Base-by-base conservation (phyloP, 352 stramenopile species). In the Globisporangium takayamanum region DNA sequence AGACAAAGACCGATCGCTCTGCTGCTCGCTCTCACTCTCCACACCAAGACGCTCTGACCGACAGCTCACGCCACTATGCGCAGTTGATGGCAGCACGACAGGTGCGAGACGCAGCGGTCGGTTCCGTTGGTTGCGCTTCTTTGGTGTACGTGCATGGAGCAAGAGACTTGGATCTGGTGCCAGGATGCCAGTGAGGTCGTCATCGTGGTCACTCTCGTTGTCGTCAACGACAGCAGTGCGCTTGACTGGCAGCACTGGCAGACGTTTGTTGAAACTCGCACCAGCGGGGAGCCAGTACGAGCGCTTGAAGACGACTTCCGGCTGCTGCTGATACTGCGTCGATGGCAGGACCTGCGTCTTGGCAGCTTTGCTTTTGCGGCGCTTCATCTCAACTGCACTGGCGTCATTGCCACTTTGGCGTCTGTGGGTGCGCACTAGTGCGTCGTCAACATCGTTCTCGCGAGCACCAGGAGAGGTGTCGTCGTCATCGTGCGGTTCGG, bases 261-360 rank as follows among this genome's bases (percentile, higher is more conserved):
- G 62, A 12, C 72, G 60, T 37, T 71, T 74, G 41, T 65, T 58
- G 51, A 81, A 73, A 26, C 71, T 82, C 36, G 63, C 66, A 2
- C 80, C 80, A 6, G 76, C 75, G 1, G 80, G 78, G 14, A 90
- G 63, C 80, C 78, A 88, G 55, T 84, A 88, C n/a, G 80, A 88
- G 18, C 78, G 76, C 53, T 90, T 88, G 51, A 82, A 41, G 26
- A 54, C 37, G 18, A 11, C 20, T 20, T 62, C 60, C 22, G 42
- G 59, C 4, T 30, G 50, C 7, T 42, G 16, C n/a, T 41, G 28
- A 8, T 15, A 36, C 14, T 18, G 45, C 5, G 28, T 33, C 28
- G 28, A 33, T 33, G 28, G 28, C 28, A 33, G 28, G 28, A 33
- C 28, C 28, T 33, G 28, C n/a, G 39, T 33, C 26, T 53, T 49